A percentile compares a stretch with the other conserved stretches of the same genome.
phyloP scores from a whole-genome alignment of 73 alveolate genomes.

The Paramecium sexaurelia region DNA sequence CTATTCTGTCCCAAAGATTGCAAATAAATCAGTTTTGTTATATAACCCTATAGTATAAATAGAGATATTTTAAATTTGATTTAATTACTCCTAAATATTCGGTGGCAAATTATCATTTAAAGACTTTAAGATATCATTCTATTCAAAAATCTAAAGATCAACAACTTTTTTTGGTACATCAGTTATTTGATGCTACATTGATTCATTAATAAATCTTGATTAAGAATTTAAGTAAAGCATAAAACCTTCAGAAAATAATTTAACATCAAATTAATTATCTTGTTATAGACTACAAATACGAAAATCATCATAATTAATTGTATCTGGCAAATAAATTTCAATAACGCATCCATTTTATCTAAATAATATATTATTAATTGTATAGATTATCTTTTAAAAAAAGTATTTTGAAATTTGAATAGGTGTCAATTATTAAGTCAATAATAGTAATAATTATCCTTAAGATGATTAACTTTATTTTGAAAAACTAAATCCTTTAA shows the following conservation, averaged over 20 bases:
- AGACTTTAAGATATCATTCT: not conserved
- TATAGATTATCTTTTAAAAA: not conserved
- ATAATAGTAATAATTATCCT: not conserved
- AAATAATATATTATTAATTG: slow-evolving; percentile 17
- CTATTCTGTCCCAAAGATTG: not conserved
- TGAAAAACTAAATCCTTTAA: slow-evolving; percentile 3
- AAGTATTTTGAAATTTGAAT: not conserved
- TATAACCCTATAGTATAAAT: not conserved
- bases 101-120: not conserved
- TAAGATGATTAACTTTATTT: not conserved
- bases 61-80: not conserved
- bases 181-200: not conserved
- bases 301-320: not conserved
- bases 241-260: slow-evolving; percentile 3
- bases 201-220: not conserved
- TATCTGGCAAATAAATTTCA: not conserved
- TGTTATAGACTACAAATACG: not conserved
- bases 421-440: not conserved
- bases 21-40: slow-evolving; percentile 22
- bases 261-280: not conserved
- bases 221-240: not conserved
- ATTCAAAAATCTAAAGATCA: not conserved
- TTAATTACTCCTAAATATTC: not conserved
- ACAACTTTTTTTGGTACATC: not conserved
- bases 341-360: slow-evolving; percentile 9